Evolutionary conservation across 768 basidiomycete genomes (phyloP), one percentile per base, ranked within the genome.

Genomic region (Panaeolus cyanescens): DNA sequence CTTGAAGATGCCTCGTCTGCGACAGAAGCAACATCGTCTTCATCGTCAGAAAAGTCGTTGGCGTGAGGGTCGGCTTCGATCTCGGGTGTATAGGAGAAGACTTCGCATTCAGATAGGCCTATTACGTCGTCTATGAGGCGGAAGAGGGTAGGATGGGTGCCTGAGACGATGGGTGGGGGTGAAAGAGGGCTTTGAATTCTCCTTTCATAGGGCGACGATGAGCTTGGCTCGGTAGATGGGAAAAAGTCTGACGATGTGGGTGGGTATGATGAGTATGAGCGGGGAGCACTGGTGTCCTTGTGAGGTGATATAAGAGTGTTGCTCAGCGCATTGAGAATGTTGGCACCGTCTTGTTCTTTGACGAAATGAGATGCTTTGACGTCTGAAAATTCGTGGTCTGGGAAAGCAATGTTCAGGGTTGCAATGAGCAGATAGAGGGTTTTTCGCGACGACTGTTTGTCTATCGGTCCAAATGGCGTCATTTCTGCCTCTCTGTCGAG

Each of bases 331-430:
- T 92, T 91, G 61, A 96, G 86, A 40, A 96, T 92, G 72, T 77
- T 83, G 3, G 92, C 91, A 36, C 80, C 88, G 74, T 85, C 84
- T 74, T 92, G 87, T 74, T 96, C 93, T 60, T 89, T 89, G 71
- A 84, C 87, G 75, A 99, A 99, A 68, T 96, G 91, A 9, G 89
- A 89, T 0, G 95, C 92, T 28, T 91, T 86, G 56, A 97, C 90
- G 72, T 93, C 90, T 6, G 93, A 92, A 79, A 99, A 99, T 71
- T 98, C 96, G 78, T 98, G 85, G 83, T 99, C 96, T 2, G 96
- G 96, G 72, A 96, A 99, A 5, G 96, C 96, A 69, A 94, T 87
- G 79, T 99, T 99, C 69, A 99, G 89, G 2, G 95, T 95, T 32
- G 94, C 92, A 69, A 99, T 97, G 72, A 99, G 90, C 55, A 96